Base-by-base conservation (phyloP, 2,329 filamentous ascomycete genomes). In the Arthrobotrys entomopaga region DNA sequence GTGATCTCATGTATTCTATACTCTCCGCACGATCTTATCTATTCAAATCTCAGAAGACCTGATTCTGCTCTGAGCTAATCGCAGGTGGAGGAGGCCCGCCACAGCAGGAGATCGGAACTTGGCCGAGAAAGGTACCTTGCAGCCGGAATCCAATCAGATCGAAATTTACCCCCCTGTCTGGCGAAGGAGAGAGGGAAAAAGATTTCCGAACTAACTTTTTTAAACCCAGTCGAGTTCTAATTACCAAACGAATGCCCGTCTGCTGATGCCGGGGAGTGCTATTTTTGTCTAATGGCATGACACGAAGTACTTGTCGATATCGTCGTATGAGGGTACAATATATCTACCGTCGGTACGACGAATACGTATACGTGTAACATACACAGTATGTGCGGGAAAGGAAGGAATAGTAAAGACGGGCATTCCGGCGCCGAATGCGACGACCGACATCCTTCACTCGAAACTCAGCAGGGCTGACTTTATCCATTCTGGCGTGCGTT, bases 81-180 rank as follows among this genome's bases (percentile, higher is more conserved):
- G 7, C 7, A 16, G 46, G 16, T 13, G 46, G 46, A 20, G 46
- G 46, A 50, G 15, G 46, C n/a, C 46, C 46, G 49, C 29, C 29
- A 34, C 29, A 34, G 29, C 50, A 24, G 26, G 26, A 24, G 24
- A 49, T 54, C 65, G 65, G 65, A 49, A 48, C 65, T 69, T 61
- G 56, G 48, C 65, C 65, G 65, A 69, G 22, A 34, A 40, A 10
- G 56, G 65, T 58, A 58, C 53, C 64, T 59, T 53, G 53, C 48
- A 67, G 65, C 48, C 50, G 60, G 40, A 16, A 19, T 38, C 49
- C 63, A 43, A 53, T 34, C 10, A 10, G 5, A 34, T 34, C 29
- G 29, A 6, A n/a, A 34, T 3, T 1, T 26, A 19, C 10, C 10
- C 20, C n/a, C 48, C 52, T 16, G 20, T 19, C 38, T 26, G 24